Base-by-base conservation (phyloP, 345 rosid species). In the Lepidium aucheri region DNA sequence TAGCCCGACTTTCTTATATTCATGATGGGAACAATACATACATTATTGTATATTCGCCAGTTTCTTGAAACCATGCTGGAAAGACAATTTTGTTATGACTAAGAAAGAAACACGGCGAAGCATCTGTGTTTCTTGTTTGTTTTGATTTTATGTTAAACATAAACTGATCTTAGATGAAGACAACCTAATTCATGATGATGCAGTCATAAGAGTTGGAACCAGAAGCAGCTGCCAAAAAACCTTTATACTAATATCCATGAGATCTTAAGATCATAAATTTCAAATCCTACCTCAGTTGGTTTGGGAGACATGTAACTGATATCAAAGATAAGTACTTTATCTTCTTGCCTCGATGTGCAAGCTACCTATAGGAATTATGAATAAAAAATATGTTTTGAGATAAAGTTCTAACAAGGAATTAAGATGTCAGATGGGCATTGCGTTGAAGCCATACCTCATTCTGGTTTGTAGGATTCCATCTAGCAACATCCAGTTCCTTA, bases 391-490 rank as follows among this genome's bases (percentile, higher is more conserved):
- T 28, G 13, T 12, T 13, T 14, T 12, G 34, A 17, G 50, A 39
- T 49, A 16, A 55, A 26, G 38, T 13, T 60, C 8, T 17, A 22
- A 24, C 1, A 34, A 41, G 24, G 15, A 58, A 17, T 7, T 41
- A 34, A 45, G 40, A 60, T 22, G 40, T 43, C 35, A 50, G 51
- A 32, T 39, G 51, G 44, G 44, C 2, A 40, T 16, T 52, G 18
- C 36, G 15, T 32, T 36, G 45, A 70, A 55, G 28, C 34, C 70
- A 42, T 73, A 90, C 97, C 97, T 90, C 97, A 60, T 94, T 82
- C 80, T 88, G 96, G 78, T 88, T 83, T 52, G 80, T 79, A 54
- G 74, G 76, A 80, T 94, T 94, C 97, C 99, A 94, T 45, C 86
- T 77, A 64, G 87, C 91, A 51, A 69, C 85, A 71, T 87, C 83